phyloP scores from a whole-genome alignment of 179 eudicot species.

The Carnegiea gigantea region DNA sequence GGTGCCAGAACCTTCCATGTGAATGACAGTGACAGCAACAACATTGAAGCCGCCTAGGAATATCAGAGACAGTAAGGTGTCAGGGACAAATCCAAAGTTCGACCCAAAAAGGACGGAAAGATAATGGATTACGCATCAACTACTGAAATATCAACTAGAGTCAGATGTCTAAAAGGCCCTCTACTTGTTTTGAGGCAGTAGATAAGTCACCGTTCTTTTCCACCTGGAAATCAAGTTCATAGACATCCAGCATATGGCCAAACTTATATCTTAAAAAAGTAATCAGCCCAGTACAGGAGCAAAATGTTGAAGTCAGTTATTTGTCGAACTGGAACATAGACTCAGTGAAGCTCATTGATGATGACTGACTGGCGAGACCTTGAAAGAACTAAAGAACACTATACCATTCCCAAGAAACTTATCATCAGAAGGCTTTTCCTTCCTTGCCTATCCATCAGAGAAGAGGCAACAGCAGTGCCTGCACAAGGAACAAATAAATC shows the following conservation, averaged over 20 bases:
- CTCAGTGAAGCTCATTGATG: too few relatives aligned
- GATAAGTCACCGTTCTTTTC: too few relatives aligned
- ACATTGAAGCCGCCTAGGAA: constrained; percentile 86
- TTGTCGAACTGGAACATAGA: background rate
- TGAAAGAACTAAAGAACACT: background rate
- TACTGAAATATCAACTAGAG: too few relatives aligned
- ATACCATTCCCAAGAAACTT: constrained; percentile 95
- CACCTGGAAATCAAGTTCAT: too few relatives aligned
- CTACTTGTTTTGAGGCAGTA: too few relatives aligned
- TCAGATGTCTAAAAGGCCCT: too few relatives aligned
- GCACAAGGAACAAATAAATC: constrained; percentile 18
- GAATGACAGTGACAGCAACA: constrained; percentile 80
- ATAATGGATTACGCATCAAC: background rate
- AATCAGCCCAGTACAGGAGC: too few relatives aligned
- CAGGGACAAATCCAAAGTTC: background rate
- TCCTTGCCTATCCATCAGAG: constrained; percentile 94
- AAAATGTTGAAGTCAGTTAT: too few relatives aligned
- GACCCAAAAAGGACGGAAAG: background rate
- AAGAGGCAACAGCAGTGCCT: constrained; percentile 90
- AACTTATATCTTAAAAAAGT: too few relatives aligned
- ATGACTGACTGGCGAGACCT: background rate
- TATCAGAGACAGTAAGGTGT: constrained; percentile 1
- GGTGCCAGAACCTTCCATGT: constrained; percentile 83
- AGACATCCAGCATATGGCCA: too few relatives aligned
- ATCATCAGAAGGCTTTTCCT: constrained; percentile 86